Percentiles rank a stretch among this genome's conserved stretches.
Conservation (phyloP, 345 rosid genomes). For the Excoecaria agallocha region DNA sequence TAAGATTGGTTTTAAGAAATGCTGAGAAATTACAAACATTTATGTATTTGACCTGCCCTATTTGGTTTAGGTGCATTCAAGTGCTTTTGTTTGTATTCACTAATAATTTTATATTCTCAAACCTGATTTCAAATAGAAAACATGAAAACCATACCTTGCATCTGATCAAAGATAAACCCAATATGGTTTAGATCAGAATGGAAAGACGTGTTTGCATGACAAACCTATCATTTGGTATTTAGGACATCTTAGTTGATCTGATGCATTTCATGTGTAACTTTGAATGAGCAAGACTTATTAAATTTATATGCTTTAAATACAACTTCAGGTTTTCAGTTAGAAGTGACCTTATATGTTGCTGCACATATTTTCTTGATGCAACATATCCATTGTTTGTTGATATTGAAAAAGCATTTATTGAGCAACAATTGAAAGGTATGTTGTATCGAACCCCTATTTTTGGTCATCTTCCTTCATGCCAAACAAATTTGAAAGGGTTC, state of each 20-base stretch:
- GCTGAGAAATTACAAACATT: not conserved
- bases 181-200: not conserved
- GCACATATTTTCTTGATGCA: constrained; percentile 79
- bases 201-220: not conserved
- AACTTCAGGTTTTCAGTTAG: constrained; percentile 58
- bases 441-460: constrained; percentile 3
- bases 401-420: constrained; percentile 61
- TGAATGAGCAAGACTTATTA: constrained; percentile 1
- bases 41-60: not conserved
- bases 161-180: constrained; percentile 2
- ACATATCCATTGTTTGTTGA: constrained; percentile 66
- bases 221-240: constrained; percentile 1
- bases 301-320: constrained; percentile 10
- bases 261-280: not conserved
- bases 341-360: constrained; percentile 57
- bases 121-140: constrained; percentile 1
- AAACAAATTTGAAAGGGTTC: constrained; percentile 15
- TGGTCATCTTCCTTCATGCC: constrained; percentile 5
- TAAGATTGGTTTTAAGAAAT: not conserved
- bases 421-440: constrained; percentile 53
- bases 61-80: not conserved
- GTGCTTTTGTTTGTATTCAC: not conserved
- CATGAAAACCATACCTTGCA: not conserved
- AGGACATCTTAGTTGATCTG: not conserved
- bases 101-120: not conserved